Base-by-base conservation (phyloP, 2,329 filamentous ascomycete genomes). In the Emergomyces orientalis region DNA sequence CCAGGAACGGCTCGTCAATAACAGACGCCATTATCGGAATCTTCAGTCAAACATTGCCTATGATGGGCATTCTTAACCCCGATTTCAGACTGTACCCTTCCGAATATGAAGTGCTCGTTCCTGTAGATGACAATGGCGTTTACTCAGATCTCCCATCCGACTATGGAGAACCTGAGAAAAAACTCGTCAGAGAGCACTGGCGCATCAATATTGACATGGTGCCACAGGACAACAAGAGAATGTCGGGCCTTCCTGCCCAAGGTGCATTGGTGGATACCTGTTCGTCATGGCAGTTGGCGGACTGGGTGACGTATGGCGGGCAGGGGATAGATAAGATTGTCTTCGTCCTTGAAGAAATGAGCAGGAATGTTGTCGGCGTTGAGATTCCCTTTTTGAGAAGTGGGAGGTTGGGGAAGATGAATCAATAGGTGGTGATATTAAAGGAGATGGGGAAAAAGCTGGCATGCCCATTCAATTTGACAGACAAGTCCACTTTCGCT, bases 301-400 rank as follows among this genome's bases (percentile, higher is more conserved):
- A 76, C 41, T 77, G 72, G 73, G 64, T 76, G 27, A 70, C 74
- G 34, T 76, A 77, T 62, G 73, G 72, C 0, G 66, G 71, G 11
- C 69, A 75, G 62, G 69, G 74, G 1, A 43, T 77, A 13, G 73
- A 77, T 54, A 65, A 71, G 8, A 63, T 76, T 8, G 51, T 75
- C 1, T 69, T 77, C 54, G 69, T 72, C 25, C 65, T 67, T 47
- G 69, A 74, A 58, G 60, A 60, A 19, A 60, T 59, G 5, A 62
- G 65, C 5, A 67, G 67, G 1, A 52, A 66, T 7, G 70, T 74
- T 1, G 27, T 69, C 39, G 72, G 73, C 0, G 64, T 76, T 22
- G 73, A 78, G 62, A 64, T 74, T 11, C 74, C 74, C 0, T 75
- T 73, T 54, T 56, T 76, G 27, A 63, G 72, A 45, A 71, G 72